Evolutionary conservation across 306 rosid genomes (phyloP).

Genomic region (Crotalaria pallida): DNA sequence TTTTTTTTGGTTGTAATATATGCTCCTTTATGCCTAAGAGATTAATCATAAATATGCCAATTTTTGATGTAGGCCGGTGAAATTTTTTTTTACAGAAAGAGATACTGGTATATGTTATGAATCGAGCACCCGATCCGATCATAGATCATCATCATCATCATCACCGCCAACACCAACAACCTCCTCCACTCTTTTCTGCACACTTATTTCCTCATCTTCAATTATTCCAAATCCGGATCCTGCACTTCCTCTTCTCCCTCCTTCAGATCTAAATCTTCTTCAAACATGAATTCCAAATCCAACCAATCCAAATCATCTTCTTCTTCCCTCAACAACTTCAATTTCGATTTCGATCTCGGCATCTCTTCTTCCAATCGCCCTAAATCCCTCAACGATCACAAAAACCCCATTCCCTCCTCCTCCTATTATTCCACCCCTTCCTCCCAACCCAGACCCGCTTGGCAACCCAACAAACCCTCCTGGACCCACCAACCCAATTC

Average conservation of each 20-base stretch:
- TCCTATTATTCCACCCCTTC: constrained; percentile 35
- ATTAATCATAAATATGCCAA: no score
- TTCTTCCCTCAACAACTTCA: constrained; percentile 49
- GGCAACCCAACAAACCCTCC: constrained; percentile 66
- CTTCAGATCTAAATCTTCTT: not conserved
- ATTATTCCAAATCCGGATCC: no score
- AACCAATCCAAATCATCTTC: constrained; percentile 43
- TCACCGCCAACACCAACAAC: no score
- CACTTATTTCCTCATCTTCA: no score
- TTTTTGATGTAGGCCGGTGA: no score
- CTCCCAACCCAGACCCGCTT: constrained; percentile 42
- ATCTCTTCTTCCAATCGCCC: constrained; percentile 71
- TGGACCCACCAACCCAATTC: constrained; percentile 83
- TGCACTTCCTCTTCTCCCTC: not conserved
- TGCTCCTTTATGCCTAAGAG: no score
- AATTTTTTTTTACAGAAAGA: no score
- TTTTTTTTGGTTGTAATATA: no score
- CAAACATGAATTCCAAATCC: constrained; percentile 39
- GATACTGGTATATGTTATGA: no score
- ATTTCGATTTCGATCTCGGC: constrained; percentile 89
- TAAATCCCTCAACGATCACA: constrained; percentile 85
- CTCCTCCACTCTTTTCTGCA: no score
- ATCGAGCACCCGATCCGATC: no score
- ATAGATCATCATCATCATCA: no score
- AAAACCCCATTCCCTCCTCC: constrained; percentile 47